A percentile compares a stretch with the other conserved stretches of the same genome.
phyloP scores from a whole-genome alignment of 1,139 yeast genomes.

The Hyphopichia wangnamkhiaoensis region DNA sequence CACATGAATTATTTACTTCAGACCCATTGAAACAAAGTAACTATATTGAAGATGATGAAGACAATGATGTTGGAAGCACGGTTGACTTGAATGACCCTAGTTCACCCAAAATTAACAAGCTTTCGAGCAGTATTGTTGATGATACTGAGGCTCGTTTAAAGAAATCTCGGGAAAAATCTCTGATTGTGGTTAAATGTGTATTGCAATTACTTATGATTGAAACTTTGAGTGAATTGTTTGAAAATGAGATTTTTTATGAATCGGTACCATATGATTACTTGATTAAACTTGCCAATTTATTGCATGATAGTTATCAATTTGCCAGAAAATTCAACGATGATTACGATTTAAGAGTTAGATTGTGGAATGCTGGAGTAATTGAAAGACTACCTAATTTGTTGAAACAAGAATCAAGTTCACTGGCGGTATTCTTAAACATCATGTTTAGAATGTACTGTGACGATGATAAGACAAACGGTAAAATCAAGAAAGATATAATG shows the following conservation, averaged over 20 bases:
- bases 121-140: conserved; percentile 13
- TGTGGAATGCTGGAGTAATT: conserved; percentile 91
- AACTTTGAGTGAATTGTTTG: conserved; percentile 76
- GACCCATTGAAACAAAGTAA: conserved; percentile 51
- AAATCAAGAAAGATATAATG: conserved; percentile 45
- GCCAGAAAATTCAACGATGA: conserved; percentile 88
- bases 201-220: conserved; percentile 88
- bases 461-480: conserved; percentile 45
- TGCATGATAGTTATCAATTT: conserved; percentile 74
- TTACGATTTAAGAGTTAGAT: conserved; percentile 77
- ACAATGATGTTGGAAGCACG: conserved; percentile 14
- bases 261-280: conserved; percentile 67
- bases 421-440: conserved; percentile 82
- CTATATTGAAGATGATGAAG: conserved; percentile 17
- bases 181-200: conserved; percentile 90
- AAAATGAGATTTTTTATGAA: conserved; percentile 67
- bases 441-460: conserved; percentile 82
- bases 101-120: conserved; percentile 10
- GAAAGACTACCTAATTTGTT: conserved; percentile 88
- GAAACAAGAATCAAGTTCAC: conserved; percentile 88
- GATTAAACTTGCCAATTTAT: conserved; percentile 56
- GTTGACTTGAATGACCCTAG: conserved; percentile 15
- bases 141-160: conserved; percentile 27
- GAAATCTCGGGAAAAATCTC: conserved; percentile 58
- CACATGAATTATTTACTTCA: conserved; percentile 74